phyloP scores from a whole-genome alignment of 805 yeast species.

The Yarrowia keelungensis region DNA sequence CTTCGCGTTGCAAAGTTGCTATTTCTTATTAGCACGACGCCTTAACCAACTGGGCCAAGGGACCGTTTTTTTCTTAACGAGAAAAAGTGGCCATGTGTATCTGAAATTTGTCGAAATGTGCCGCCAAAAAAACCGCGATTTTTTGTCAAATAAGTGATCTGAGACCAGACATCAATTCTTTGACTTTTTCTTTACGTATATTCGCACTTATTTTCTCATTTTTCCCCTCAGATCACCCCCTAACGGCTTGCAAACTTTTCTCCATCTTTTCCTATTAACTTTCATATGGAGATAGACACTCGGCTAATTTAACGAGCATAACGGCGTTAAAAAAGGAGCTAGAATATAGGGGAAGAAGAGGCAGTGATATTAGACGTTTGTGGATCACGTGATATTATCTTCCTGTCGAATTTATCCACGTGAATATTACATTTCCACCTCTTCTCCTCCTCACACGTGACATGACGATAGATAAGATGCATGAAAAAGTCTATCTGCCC shows the following conservation, averaged over 20 bases:
- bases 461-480: slow-evolving; percentile 24
- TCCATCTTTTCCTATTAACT: not conserved
- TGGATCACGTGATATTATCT: not conserved
- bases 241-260: not conserved
- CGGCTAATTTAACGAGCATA: not conserved
- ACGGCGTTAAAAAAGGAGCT: not conserved
- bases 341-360: not conserved
- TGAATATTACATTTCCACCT: not conserved
- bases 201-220: not conserved
- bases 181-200: too few species aligned
- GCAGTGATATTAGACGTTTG: too few species aligned
- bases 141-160: too few species aligned
- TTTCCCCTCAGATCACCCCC: not conserved
- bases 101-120: too few species aligned
- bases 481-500: slow-evolving; percentile 22
- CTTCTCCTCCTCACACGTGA: not conserved
- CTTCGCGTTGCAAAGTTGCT: slow-evolving; percentile 51
- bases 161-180: not conserved
- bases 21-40: slow-evolving; percentile 38
- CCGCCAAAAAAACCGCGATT: too few species aligned
- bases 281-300: not conserved
- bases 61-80: not conserved
- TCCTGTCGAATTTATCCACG: not conserved
- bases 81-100: too few species aligned
- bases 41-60: slow-evolving; percentile 39